These are phyloP conservation scores for Penicillium desertorum DNA, from an alignment of 495 filamentous ascomycete species.

Conservation along the genomic window DNA sequence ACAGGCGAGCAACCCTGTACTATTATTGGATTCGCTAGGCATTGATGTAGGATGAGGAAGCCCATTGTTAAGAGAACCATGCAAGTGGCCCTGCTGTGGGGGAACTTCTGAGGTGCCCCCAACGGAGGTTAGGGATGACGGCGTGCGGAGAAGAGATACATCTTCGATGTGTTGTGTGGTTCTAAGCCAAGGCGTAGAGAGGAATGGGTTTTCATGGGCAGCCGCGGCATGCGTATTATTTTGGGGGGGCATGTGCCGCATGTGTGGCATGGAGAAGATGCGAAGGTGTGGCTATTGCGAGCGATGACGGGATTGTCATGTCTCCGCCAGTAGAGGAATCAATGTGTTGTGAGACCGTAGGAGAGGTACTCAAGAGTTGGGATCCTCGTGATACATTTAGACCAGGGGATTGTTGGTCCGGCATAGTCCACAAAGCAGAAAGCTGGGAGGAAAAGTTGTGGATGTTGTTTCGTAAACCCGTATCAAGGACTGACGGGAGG, in stretches of 20 bases:
- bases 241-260: constrained; percentile 3
- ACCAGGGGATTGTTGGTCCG: constrained; percentile 13
- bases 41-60: constrained; percentile 26
- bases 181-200: constrained; percentile 37
- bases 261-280: constrained; percentile 12
- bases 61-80: constrained; percentile 15
- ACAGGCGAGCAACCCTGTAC: constrained; percentile 26
- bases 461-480: constrained; percentile 32
- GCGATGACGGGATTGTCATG: constrained; percentile 3
- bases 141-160: constrained; percentile 32
- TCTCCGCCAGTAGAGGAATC: constrained; percentile 13
- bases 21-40: constrained; percentile 26
- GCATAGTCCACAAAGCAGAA: constrained; percentile 32
- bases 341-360: constrained; percentile 15
- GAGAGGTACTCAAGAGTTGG: constrained; percentile 11
- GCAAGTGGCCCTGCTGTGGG: constrained; percentile 24
- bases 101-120: constrained; percentile 26
- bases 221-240: constrained; percentile 2
- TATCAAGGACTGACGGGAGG: constrained; percentile 29
- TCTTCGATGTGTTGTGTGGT: constrained; percentile 33
- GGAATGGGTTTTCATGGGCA: constrained; percentile 24
- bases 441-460: constrained; percentile 37
- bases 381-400: constrained; percentile 5
- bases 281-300: constrained; percentile 11
- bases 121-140: constrained; percentile 35